Percentiles rank a stretch among this genome's conserved stretches.
These are phyloP conservation scores for Alectoria sarmentosa DNA, from an alignment of 495 filamentous ascomycete species.

Conservation along the genomic window DNA sequence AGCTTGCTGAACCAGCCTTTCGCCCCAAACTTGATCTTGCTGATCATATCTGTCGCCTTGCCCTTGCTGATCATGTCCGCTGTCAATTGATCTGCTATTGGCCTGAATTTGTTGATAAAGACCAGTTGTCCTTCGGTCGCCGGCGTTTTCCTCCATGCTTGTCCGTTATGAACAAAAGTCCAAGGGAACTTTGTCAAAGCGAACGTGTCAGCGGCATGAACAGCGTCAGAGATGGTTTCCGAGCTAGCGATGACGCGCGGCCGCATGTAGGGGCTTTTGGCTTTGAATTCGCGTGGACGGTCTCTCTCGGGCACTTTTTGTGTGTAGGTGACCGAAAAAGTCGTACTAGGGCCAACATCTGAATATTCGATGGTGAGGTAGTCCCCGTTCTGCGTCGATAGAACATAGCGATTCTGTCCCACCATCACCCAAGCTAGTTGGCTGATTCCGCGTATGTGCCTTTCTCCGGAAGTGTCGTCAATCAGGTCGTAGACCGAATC, in stretches of 20 bases:
- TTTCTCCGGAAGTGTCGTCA: slow-evolving; percentile 68
- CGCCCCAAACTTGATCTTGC: slow-evolving; percentile 78
- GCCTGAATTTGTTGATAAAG: slow-evolving; percentile 62
- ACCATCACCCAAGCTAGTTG: slow-evolving; percentile 74
- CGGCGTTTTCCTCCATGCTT: slow-evolving; percentile 58
- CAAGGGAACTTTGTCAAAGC: slow-evolving; percentile 54
- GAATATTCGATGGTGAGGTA: slow-evolving; percentile 56
- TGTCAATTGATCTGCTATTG: slow-evolving; percentile 48
- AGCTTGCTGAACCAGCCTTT: slow-evolving; percentile 56
- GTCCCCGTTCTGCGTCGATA: slow-evolving; percentile 48
- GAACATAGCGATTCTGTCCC: slow-evolving; percentile 53
- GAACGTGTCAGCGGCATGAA: slow-evolving; percentile 78
- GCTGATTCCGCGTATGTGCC: slow-evolving; percentile 70
- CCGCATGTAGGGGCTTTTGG: slow-evolving; percentile 51
- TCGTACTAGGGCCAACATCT: background rate
- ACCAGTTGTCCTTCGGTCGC: slow-evolving; percentile 64
- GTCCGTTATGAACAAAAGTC: slow-evolving; percentile 22
- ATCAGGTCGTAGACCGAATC: slow-evolving; percentile 83
- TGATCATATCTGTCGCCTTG: slow-evolving; percentile 85
- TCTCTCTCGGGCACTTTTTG: slow-evolving; percentile 22
- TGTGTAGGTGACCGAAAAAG: slow-evolving; percentile 22
- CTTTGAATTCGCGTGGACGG: slow-evolving; percentile 7
- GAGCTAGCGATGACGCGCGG: slow-evolving; percentile 58
- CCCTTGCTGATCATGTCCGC: slow-evolving; percentile 62
- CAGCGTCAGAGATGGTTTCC: slow-evolving; percentile 57